Percentiles rank a stretch among this genome's conserved stretches.
Evolutionary conservation across 306 rosid species (phyloP).

Genomic region (Ammopiptanthus mongolicus): DNA sequence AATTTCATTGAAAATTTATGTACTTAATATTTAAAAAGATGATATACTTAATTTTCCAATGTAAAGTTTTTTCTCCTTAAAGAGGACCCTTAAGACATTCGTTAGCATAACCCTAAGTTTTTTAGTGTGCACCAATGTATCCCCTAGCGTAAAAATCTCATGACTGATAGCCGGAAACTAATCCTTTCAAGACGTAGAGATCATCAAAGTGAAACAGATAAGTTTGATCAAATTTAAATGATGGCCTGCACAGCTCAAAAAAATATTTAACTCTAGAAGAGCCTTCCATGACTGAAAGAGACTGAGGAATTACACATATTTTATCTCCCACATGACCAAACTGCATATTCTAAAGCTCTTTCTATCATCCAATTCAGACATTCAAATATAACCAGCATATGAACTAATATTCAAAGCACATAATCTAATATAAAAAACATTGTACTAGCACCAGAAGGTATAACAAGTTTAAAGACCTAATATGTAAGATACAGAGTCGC

Average conservation of each 20-base stretch:
- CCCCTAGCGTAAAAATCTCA: too few relatives aligned
- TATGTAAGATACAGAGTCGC: slow-evolving; percentile 14
- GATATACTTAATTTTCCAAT: too few relatives aligned
- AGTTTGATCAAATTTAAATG: too few relatives aligned
- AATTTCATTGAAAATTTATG: too few relatives aligned
- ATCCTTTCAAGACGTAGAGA: too few relatives aligned
- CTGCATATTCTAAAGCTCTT: slow-evolving; percentile 8
- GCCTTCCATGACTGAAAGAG: not conserved
- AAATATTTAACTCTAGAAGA: not conserved
- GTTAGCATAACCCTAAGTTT: too few relatives aligned
- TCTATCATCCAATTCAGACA: slow-evolving; percentile 22
- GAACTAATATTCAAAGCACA: slow-evolving; percentile 23
- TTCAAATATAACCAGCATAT: slow-evolving; percentile 28
- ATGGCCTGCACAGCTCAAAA: not conserved
- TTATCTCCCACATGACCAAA: not conserved
- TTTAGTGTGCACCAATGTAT: too few relatives aligned
- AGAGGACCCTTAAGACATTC: too few relatives aligned
- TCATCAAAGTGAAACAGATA: too few relatives aligned
- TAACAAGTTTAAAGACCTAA: slow-evolving; percentile 17
- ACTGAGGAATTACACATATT: not conserved
- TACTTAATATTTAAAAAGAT: too few relatives aligned
- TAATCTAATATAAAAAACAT: slow-evolving; percentile 15
- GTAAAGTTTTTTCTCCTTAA: too few relatives aligned
- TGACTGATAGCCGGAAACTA: too few relatives aligned
- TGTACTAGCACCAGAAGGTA: slow-evolving; percentile 18